Conservation (phyloP, 2,329 filamentous ascomycete species). For the Epichloe sibirici region DNA sequence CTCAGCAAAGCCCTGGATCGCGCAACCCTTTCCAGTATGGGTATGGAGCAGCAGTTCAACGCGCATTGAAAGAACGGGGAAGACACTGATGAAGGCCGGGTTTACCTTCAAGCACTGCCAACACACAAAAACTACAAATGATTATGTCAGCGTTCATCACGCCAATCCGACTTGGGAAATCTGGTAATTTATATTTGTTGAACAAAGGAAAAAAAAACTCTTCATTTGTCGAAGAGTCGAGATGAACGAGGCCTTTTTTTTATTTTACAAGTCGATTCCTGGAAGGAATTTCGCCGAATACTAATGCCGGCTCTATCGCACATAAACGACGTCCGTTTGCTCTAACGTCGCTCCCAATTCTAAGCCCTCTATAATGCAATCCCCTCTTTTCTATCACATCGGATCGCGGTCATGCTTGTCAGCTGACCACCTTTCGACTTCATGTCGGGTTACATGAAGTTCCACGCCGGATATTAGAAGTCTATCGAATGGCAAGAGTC, state of each 20-base stretch:
- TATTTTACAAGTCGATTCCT: constrained; percentile 30
- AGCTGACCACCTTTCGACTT: constrained; percentile 16
- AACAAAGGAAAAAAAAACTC: constrained; percentile 15
- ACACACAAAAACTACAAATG: not conserved
- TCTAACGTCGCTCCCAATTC: constrained; percentile 24
- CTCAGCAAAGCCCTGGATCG: not conserved
- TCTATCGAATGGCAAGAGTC: constrained; percentile 25
- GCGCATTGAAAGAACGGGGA: not conserved
- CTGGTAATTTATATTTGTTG: constrained; percentile 4
- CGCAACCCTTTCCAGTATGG: not conserved
- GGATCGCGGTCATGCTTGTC: constrained; percentile 16
- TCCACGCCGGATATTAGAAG: constrained; percentile 20
- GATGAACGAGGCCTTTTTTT: constrained; percentile 30
- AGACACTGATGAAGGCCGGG: too few species aligned
- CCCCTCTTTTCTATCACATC: constrained; percentile 23
- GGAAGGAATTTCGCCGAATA: constrained; percentile 19
- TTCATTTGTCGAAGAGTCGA: constrained; percentile 22
- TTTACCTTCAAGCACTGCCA: not conserved
- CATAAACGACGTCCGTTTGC: constrained; percentile 20
- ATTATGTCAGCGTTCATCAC: not conserved
- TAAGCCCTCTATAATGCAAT: constrained; percentile 30
- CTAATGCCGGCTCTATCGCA: constrained; percentile 24
- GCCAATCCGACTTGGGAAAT: constrained; percentile 14
- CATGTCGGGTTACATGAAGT: constrained; percentile 15
- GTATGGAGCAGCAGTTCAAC: not conserved